A percentile compares a stretch with the other conserved stretches of the same genome.
Evolutionary conservation across 2,329 filamentous ascomycete species (phyloP).

Genomic region (Botrytis medusae): DNA sequence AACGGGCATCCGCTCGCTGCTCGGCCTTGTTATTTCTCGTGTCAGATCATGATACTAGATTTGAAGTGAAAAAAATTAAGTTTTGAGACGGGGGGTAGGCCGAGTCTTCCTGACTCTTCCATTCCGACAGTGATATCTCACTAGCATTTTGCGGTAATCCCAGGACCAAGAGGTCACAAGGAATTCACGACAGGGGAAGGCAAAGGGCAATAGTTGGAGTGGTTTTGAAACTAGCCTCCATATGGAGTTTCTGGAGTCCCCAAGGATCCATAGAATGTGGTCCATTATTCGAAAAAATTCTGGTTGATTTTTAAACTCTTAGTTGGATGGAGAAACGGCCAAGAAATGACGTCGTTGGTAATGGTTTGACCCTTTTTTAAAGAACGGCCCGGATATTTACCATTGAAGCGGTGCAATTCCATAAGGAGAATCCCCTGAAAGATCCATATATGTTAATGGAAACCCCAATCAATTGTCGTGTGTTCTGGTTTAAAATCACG

Average conservation of each 20-base stretch:
- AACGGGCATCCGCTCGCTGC: not conserved
- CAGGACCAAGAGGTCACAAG: not conserved
- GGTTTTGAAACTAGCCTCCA: not conserved
- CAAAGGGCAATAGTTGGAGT: not conserved
- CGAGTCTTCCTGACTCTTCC: not conserved
- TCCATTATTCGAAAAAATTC: not conserved
- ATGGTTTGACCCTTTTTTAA: not conserved
- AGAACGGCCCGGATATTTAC: not conserved
- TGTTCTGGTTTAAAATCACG: not conserved
- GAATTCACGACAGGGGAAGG: not conserved
- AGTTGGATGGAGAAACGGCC: not conserved
- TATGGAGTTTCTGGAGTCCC: conserved; percentile 8
- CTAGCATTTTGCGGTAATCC: not conserved
- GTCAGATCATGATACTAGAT: not conserved
- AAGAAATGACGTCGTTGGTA: not conserved
- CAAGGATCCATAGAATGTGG: conserved; percentile 8
- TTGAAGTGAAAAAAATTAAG: not conserved
- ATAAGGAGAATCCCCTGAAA: not conserved
- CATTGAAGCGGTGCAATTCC: not conserved
- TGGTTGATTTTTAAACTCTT: not conserved
- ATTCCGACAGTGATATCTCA: not conserved
- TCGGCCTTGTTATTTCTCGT: not conserved
- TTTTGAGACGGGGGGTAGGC: not conserved
- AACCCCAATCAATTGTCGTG: not conserved
- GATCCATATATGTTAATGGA: not conserved